Conservation (phyloP, 2,329 filamentous ascomycete genomes). For the Ophiocordyceps camponoti-leonardi region DNA sequence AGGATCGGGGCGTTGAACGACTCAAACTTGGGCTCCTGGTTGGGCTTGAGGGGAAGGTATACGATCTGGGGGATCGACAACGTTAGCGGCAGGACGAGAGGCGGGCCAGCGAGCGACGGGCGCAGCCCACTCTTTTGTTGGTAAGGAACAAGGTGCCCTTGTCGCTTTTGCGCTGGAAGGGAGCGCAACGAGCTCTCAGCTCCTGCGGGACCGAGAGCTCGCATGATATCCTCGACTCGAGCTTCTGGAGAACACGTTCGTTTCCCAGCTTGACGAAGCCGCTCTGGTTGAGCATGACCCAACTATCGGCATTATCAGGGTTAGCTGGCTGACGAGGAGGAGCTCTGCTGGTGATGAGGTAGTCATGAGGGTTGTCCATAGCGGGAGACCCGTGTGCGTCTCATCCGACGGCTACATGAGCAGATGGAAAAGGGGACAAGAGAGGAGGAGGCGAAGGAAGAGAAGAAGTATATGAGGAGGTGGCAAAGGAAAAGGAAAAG, state of each 20-base stretch:
- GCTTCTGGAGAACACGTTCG: slow-evolving; percentile 67
- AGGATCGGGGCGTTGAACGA: slow-evolving; percentile 83
- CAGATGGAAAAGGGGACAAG: neutral
- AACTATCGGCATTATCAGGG: slow-evolving; percentile 43
- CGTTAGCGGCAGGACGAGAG: neutral
- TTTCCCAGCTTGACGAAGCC: slow-evolving; percentile 73
- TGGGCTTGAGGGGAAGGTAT: slow-evolving; percentile 62
- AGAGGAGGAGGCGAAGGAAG: no score
- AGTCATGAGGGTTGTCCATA: slow-evolving; percentile 25
- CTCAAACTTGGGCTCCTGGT: slow-evolving; percentile 44
- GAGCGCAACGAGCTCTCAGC: slow-evolving; percentile 38
- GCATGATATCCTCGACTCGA: slow-evolving; percentile 62
- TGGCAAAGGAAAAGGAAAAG: no score
- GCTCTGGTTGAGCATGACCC: slow-evolving; percentile 79
- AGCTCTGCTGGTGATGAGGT: slow-evolving; percentile 19
- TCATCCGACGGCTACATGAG: slow-evolving; percentile 12
- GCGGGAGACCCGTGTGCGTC: slow-evolving; percentile 15
- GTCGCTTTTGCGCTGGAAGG: slow-evolving; percentile 55
- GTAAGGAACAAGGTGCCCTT: slow-evolving; percentile 66
- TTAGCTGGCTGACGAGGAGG: slow-evolving; percentile 18
- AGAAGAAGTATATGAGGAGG: no score
- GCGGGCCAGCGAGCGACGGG: neutral
- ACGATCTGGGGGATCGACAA: slow-evolving; percentile 45
- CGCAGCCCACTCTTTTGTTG: slow-evolving; percentile 56
- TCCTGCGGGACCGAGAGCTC: slow-evolving; percentile 55